Evolutionary conservation across 2,329 filamentous ascomycete species (phyloP).

Genomic region (Clonostachys sp.): DNA sequence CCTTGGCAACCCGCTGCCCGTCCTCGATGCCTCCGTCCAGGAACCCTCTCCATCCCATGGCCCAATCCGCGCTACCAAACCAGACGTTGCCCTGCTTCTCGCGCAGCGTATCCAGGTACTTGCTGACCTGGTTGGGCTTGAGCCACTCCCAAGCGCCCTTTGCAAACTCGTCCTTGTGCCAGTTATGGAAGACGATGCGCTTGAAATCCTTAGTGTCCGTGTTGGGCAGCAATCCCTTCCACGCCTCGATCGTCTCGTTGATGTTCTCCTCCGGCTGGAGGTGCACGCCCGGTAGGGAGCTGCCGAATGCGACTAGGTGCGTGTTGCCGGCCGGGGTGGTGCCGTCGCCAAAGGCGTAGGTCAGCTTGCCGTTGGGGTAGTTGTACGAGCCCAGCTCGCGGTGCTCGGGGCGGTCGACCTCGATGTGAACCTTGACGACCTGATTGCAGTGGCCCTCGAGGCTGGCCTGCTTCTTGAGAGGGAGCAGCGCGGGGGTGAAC

Average conservation of each 20-base stretch:
- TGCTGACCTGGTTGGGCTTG: conserved; percentile 19
- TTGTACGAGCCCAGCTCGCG: conserved; percentile 7
- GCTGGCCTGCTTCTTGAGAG: conserved; percentile 1
- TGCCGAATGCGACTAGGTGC: neutral
- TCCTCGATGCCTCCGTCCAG: conserved; percentile 45
- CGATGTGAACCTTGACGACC: conserved; percentile 10
- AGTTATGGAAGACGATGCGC: conserved; percentile 38
- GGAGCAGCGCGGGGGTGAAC: conserved; percentile 1
- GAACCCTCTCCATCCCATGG: conserved; percentile 41
- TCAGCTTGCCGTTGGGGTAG: conserved; percentile 4
- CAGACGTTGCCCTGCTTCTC: conserved; percentile 34
- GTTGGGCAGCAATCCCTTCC: conserved; percentile 24
- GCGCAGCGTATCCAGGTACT: conserved; percentile 29
- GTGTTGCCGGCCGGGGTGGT: conserved; percentile 1
- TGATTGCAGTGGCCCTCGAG: conserved; percentile 3
- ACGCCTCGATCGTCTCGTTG: conserved; percentile 18
- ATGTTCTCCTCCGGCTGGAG: conserved; percentile 36
- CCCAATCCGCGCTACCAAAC: conserved; percentile 44
- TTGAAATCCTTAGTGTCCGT: neutral
- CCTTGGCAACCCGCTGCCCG: conserved; percentile 11
- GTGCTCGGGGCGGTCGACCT: conserved; percentile 6
- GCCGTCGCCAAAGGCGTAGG: conserved; percentile 8
- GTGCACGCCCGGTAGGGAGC: conserved; percentile 22
- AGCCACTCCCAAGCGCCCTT: conserved; percentile 30
- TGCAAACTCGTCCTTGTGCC: conserved; percentile 39